Percentiles rank a stretch among this genome's conserved stretches.
Evolutionary conservation across 2,329 filamentous ascomycete species (phyloP).

Genomic region (Didymella lethalis): DNA sequence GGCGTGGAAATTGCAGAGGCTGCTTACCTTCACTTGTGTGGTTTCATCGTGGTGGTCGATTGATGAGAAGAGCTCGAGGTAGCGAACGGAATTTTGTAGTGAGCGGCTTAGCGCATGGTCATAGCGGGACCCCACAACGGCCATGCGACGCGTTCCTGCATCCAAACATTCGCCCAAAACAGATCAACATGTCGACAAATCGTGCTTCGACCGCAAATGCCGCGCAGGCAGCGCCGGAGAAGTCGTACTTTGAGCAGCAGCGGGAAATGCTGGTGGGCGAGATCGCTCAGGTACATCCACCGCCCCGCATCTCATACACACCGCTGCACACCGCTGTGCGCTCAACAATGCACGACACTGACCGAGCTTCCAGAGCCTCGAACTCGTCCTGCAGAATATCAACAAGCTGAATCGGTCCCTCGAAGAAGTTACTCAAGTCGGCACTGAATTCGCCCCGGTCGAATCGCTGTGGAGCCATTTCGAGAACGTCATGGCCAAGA

Average conservation of each 20-base stretch:
- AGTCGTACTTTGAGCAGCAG: conserved; percentile 77
- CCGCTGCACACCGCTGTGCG: conserved; percentile 43
- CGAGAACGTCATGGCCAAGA: conserved; percentile 90
- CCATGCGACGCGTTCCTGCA: conserved; percentile 20
- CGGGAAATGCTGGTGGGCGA: conserved; percentile 74
- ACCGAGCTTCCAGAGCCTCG: conserved; percentile 65
- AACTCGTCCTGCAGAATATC: conserved; percentile 92
- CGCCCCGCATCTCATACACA: conserved; percentile 18
- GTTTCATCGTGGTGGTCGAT: conserved; percentile 43
- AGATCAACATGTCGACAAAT: conserved; percentile 34
- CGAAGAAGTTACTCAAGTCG: conserved; percentile 90
- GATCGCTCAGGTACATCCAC: conserved; percentile 69
- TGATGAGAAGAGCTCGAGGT: conserved; percentile 21
- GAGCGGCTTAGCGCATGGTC: conserved; percentile 26
- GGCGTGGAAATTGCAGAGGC: conserved; percentile 13
- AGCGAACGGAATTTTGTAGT: conserved; percentile 30
- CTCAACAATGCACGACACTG: conserved; percentile 2
- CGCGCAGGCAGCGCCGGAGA: conserved; percentile 28
- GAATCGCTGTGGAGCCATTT: conserved; percentile 98
- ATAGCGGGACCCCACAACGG: conserved; percentile 15
- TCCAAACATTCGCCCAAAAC: conserved; percentile 21
- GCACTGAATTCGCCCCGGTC: conserved; percentile 96
- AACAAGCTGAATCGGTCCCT: conserved; percentile 93
- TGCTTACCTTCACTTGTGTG: conserved; percentile 48
- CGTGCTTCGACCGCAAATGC: conserved; percentile 33